These are phyloP conservation scores for Entophlyctis helioformis DNA, from an alignment of 192 early-diverging fungal species.

Conservation along the genomic window DNA sequence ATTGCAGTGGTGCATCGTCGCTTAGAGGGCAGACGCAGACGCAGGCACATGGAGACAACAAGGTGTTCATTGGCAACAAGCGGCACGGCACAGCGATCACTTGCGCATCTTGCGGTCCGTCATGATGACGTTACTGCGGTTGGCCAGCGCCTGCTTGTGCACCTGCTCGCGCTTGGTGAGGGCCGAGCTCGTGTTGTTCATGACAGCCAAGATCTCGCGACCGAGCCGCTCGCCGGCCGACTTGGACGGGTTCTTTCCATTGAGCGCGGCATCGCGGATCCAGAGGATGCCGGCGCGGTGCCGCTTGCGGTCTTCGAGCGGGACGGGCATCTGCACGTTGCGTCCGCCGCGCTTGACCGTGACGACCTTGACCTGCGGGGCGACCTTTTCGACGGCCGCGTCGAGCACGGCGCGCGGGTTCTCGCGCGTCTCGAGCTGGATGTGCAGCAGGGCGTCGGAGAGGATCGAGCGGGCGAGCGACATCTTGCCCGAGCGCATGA, in stretches of 20 bases:
- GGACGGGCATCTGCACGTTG: constrained; percentile 62
- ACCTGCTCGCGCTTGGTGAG: constrained; percentile 62
- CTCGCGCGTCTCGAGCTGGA: constrained; percentile 29
- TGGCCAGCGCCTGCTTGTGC: constrained; percentile 73
- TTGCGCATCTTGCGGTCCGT: constrained; percentile 15
- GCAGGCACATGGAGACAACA: too few species aligned
- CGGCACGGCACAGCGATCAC: too few species aligned
- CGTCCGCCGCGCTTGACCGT: constrained; percentile 69
- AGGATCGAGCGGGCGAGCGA: constrained; percentile 57
- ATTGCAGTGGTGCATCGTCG: too few species aligned
- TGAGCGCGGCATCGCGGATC: constrained; percentile 65
- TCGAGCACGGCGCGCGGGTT: constrained; percentile 57
- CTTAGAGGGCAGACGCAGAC: too few species aligned
- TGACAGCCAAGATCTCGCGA: constrained; percentile 67
- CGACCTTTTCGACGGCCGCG: constrained; percentile 58
- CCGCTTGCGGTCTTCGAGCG: constrained; percentile 68
- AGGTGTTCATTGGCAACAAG: too few species aligned
- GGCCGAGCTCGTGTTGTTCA: constrained; percentile 55
- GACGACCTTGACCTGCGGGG: constrained; percentile 65
- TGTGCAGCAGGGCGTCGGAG: constrained; percentile 51
- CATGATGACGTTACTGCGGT: constrained; percentile 46
- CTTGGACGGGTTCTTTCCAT: constrained; percentile 42
- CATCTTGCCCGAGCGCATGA: constrained; percentile 91
- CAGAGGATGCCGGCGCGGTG: constrained; percentile 67
- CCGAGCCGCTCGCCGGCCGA: constrained; percentile 59